A percentile compares a stretch with the other conserved stretches of the same genome.
Conservation (phyloP, 2,329 filamentous ascomycete genomes). For the Fusarium nematophilum region DNA sequence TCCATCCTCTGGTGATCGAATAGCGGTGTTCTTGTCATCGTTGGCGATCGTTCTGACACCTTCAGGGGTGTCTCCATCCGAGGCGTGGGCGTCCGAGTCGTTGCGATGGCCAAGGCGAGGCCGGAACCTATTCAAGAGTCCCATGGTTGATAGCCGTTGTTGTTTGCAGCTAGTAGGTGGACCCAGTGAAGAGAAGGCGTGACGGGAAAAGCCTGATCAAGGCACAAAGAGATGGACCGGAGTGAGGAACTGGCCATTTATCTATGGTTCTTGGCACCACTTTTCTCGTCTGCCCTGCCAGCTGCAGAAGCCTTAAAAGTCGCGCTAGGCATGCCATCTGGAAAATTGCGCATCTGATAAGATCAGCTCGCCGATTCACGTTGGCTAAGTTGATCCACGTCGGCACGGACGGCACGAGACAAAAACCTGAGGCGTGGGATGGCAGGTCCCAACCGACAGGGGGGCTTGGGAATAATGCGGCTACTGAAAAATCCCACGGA, state of each 20-base stretch:
- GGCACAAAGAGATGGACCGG: neutral
- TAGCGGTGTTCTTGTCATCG: slow-evolving; percentile 15
- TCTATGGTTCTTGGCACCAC: neutral
- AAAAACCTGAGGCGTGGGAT: slow-evolving; percentile 16
- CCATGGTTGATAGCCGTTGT: slow-evolving; percentile 16
- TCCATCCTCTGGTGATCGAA: slow-evolving; percentile 21
- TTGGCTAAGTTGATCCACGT: neutral
- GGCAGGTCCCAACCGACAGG: slow-evolving; percentile 4
- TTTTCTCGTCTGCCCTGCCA: slow-evolving; percentile 9
- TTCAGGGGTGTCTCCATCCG: slow-evolving; percentile 10
- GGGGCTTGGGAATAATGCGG: neutral
- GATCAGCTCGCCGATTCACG: slow-evolving; percentile 27
- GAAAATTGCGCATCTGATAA: slow-evolving; percentile 40
- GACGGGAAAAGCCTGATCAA: too few relatives aligned
- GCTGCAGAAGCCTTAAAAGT: too few relatives aligned
- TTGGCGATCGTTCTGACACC: slow-evolving; percentile 6
- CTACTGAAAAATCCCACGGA: neutral
- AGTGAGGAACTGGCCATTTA: neutral
- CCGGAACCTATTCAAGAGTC: slow-evolving; percentile 14
- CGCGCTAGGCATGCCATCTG: neutral
- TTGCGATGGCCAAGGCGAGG: slow-evolving; percentile 4
- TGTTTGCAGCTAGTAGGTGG: neutral
- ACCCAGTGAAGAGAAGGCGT: neutral
- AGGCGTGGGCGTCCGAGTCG: neutral
- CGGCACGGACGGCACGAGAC: slow-evolving; percentile 37